phyloP scores from a whole-genome alignment of 495 filamentous ascomycete genomes.

The Pyrenula massariospora region DNA sequence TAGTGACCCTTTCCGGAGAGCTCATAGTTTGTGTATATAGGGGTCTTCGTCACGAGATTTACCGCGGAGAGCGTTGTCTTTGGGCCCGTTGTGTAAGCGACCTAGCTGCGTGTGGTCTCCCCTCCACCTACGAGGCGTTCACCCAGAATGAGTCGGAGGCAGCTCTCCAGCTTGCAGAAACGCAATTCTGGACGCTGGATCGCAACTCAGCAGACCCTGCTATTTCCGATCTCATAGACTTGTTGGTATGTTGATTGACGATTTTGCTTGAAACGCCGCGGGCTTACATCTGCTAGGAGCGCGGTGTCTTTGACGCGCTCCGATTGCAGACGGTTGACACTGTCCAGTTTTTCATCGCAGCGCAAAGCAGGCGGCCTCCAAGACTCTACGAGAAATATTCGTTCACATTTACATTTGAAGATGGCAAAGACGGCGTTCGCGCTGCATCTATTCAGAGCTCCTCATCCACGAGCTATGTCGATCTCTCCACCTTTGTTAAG shows the following conservation, averaged over 20 bases:
- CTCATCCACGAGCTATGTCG: background rate
- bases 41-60: background rate
- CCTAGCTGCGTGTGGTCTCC: background rate
- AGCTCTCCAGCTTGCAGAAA: background rate
- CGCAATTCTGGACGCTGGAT: background rate
- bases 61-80: background rate
- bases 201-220: background rate
- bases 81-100: background rate
- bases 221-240: background rate
- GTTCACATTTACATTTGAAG: conserved; percentile 34
- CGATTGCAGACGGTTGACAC: conserved; percentile 24
- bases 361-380: conserved; percentile 19
- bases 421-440: background rate
- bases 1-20: too few species aligned
- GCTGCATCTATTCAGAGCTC: background rate
- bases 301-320: conserved; percentile 34
- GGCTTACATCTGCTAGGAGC: conserved; percentile 21
- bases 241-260: conserved; percentile 18
- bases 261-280: background rate
- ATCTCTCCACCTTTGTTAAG: background rate
- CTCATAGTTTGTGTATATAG: too few species aligned
- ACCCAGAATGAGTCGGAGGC: background rate
- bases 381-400: conserved; percentile 38
- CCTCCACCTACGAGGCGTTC: background rate
- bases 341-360: conserved; percentile 31